A percentile compares a stretch with the other conserved stretches of the same genome.
phyloP scores from a whole-genome alignment of 208 protist genomes.

The Novymonas esmeraldas region DNA sequence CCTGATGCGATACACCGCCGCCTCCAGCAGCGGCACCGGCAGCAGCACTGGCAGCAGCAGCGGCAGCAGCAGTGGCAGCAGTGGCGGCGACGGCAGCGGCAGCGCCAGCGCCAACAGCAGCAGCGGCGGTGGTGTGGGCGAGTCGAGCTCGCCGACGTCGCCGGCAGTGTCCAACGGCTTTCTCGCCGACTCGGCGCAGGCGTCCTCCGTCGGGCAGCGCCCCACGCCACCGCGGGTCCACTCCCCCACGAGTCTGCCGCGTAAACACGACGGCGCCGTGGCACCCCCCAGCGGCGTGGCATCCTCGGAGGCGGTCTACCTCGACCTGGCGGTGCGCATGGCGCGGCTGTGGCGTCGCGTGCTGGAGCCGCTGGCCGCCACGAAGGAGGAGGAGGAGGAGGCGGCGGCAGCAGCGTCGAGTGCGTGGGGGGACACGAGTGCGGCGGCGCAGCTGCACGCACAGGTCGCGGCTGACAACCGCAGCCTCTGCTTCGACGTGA shows the following conservation, averaged over 20 bases:
- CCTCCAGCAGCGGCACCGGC: neutral
- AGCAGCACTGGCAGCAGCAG: constrained; percentile 1
- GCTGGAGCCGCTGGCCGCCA: constrained; percentile 19
- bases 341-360: constrained; percentile 50
- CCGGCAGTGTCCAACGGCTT: neutral
- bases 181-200: neutral
- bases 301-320: constrained; percentile 16
- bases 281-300: neutral
- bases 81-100: no score
- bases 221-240: neutral
- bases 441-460: constrained; percentile 34
- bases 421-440: neutral
- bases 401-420: neutral
- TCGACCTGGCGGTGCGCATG: constrained; percentile 46
- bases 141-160: constrained; percentile 10
- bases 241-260: neutral
- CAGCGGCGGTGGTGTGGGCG: no score
- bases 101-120: neutral
- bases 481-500: constrained; percentile 70
- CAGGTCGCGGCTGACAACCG: constrained; percentile 30
- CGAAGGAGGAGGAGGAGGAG: neutral
- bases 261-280: neutral
- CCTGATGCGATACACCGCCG: constrained; percentile 38
- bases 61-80: no score
- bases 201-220: neutral